Conservation (phyloP, 495 filamentous ascomycete genomes). For the Neurospora intermedia region DNA sequence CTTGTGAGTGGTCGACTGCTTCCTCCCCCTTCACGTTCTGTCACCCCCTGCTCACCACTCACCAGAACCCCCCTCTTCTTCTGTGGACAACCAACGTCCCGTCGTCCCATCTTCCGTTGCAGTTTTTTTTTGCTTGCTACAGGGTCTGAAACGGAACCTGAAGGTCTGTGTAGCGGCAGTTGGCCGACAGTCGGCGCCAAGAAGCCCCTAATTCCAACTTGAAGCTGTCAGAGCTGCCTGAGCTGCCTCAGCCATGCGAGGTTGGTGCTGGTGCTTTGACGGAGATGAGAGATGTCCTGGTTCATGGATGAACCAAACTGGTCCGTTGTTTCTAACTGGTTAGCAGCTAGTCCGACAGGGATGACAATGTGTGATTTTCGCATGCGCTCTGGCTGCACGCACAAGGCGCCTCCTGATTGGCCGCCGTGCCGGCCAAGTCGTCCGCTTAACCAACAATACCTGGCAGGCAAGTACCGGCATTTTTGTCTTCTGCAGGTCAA, state of each 20-base stretch:
- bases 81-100: slow-evolving; percentile 1
- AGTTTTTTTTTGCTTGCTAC: neutral
- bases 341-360: neutral
- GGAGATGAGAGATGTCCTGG: neutral
- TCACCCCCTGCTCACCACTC: slow-evolving; percentile 1
- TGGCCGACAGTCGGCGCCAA: neutral
- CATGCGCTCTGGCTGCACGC: neutral
- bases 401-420: neutral
- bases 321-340: neutral
- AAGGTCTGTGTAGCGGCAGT: neutral
- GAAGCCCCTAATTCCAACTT: neutral
- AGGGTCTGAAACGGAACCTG: neutral
- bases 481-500: neutral
- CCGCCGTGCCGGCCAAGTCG: neutral
- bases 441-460: neutral
- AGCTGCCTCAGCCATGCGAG: neutral
- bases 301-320: neutral
- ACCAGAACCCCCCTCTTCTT: slow-evolving; percentile 4
- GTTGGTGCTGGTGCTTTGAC: neutral
- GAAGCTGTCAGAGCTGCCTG: neutral
- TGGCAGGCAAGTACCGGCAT: neutral
- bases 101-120: neutral
- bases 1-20: slow-evolving; percentile 5
- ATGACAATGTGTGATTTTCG: neutral
- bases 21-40: slow-evolving; percentile 4